These are phyloP conservation scores for Diplodia intermedia DNA, from an alignment of 2,329 filamentous ascomycete species.

Conservation along the genomic window DNA sequence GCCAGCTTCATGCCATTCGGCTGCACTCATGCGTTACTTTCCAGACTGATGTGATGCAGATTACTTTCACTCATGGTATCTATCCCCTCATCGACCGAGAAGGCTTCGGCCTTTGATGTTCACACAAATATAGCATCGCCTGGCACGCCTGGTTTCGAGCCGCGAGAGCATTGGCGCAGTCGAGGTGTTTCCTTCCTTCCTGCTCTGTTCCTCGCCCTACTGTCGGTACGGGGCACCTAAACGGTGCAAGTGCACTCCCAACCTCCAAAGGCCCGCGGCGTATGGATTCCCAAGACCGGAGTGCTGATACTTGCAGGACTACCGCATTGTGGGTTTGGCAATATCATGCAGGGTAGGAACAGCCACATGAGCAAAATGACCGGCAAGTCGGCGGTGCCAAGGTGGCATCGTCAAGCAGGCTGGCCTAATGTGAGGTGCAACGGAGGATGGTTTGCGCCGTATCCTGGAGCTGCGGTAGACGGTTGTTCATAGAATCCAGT, in stretches of 20 bases:
- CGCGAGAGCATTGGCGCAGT: neutral
- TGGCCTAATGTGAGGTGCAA: neutral
- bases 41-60: neutral
- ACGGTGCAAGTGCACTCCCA: neutral
- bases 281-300: neutral
- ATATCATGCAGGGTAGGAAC: neutral
- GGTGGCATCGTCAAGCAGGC: neutral
- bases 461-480: neutral
- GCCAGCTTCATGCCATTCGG: neutral
- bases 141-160: neutral
- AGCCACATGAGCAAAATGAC: neutral
- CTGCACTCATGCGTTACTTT: neutral
- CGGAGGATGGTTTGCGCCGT: neutral
- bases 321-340: neutral
- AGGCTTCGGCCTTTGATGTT: neutral
- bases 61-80: neutral
- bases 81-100: neutral
- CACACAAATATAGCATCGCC: neutral
- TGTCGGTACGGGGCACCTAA: neutral
- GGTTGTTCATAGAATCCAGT: constrained; percentile 26
- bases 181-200: neutral
- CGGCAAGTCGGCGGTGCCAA: neutral
- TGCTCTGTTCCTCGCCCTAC: neutral
- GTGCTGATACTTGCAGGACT: neutral
- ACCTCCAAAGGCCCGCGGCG: neutral